Conservation (phyloP, 2,329 filamentous ascomycete species). For the Aspergillus oerlinghausenensis region DNA sequence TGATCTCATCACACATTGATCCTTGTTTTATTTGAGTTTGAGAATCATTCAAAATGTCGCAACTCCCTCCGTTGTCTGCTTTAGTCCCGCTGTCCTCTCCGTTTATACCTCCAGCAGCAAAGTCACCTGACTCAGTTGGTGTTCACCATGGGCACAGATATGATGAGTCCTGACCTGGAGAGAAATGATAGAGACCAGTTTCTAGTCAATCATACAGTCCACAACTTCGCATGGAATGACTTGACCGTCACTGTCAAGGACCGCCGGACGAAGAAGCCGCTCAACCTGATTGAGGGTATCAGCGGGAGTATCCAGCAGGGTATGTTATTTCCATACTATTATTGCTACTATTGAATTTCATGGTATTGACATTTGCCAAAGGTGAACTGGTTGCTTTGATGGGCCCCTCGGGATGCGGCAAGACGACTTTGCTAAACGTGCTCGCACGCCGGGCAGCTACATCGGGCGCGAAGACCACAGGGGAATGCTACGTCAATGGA, state of each 20-base stretch:
- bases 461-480: conserved; percentile 51
- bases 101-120: neutral
- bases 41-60: neutral
- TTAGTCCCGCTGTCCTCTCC: neutral
- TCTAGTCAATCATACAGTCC: conserved; percentile 56
- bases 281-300: conserved; percentile 59
- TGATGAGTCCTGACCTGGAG: conserved; percentile 23
- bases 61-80: neutral
- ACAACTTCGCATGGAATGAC: conserved; percentile 61
- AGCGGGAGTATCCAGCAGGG: conserved; percentile 62
- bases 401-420: conserved; percentile 71
- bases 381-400: conserved; percentile 75
- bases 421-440: conserved; percentile 78
- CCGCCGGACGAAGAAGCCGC: conserved; percentile 58
- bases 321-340: conserved; percentile 19
- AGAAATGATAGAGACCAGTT: conserved; percentile 26
- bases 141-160: neutral
- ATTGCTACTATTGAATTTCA: neutral
- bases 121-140: neutral
- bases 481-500: conserved; percentile 62
- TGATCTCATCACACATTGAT: neutral
- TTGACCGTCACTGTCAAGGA: conserved; percentile 71
- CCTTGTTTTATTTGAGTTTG: neutral
- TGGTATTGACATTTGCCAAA: conserved; percentile 14
- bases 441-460: conserved; percentile 60